Percentiles rank a stretch among this genome's conserved stretches.
Evolutionary conservation across 169 alveolate species (phyloP).

Genomic region (Plasmodium gonderi): DNA sequence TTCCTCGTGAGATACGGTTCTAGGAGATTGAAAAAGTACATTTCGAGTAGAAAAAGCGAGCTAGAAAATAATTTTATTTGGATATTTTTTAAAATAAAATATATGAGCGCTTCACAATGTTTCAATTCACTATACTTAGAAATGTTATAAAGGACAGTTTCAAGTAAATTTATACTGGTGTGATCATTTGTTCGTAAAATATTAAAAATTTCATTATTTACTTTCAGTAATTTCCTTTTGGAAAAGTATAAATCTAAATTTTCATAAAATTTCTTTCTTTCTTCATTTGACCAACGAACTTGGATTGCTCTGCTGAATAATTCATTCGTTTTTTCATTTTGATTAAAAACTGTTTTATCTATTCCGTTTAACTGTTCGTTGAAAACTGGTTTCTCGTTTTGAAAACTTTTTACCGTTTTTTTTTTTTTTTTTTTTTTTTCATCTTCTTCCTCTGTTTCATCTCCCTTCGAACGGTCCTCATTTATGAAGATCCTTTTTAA

Average conservation of each 20-base stretch:
- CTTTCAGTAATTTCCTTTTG: slow-evolving; percentile 45
- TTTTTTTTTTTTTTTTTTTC: not conserved
- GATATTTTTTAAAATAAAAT: slow-evolving; percentile 48
- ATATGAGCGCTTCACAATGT: slow-evolving; percentile 42
- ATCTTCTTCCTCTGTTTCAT: not conserved
- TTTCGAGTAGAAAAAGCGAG: slow-evolving; percentile 17
- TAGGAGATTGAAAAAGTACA: not conserved
- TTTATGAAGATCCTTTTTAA: slow-evolving; percentile 9
- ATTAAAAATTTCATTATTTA: slow-evolving; percentile 27
- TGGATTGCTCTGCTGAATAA: not conserved
- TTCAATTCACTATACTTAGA: slow-evolving; percentile 9
- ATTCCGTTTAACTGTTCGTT: not conserved
- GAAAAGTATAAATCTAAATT: slow-evolving; percentile 29
- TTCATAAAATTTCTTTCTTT: slow-evolving; percentile 25
- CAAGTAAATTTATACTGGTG: not conserved
- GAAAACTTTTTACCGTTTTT: not conserved
- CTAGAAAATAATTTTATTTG: not conserved
- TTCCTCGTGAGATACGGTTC: not conserved
- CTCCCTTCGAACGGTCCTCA: slow-evolving; percentile 11
- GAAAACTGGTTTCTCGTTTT: not conserved
- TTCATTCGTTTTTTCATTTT: not conserved
- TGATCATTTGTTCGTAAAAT: not conserved
- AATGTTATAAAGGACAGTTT: slow-evolving; percentile 39
- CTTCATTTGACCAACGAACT: slow-evolving; percentile 10
- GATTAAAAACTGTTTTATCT: not conserved